Percentiles rank a stretch among this genome's conserved stretches.
phyloP scores from a whole-genome alignment of 163 green algal genomes.

The Scenedesmus sp. region DNA sequence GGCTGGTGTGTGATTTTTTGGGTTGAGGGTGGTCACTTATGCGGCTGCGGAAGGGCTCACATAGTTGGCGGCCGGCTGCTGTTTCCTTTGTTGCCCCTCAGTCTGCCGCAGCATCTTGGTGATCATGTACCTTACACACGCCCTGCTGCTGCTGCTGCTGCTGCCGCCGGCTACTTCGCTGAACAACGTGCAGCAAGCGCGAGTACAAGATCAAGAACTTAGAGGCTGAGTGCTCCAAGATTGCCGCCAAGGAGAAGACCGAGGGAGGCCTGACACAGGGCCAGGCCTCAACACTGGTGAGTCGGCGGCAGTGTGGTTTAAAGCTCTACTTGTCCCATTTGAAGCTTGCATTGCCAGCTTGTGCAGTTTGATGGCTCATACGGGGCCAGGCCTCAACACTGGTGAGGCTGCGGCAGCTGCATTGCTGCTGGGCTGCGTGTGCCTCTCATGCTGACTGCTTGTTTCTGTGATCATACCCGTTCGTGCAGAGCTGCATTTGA shows the following conservation, averaged over 20 bases:
- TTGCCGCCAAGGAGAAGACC: conserved; percentile 71
- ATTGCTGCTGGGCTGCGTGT: not conserved
- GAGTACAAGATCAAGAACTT: conserved; percentile 79
- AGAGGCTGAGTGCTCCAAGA: conserved; percentile 73
- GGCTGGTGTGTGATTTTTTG: not conserved
- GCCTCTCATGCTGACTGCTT: not conserved
- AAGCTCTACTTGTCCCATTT: too few species aligned
- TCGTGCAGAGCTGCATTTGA: too few species aligned
- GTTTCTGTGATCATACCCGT: too few species aligned
- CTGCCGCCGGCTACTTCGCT: too few species aligned
- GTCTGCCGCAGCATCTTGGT: too few species aligned
- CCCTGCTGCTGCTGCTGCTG: too few species aligned
- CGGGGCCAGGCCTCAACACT: conserved; percentile 79
- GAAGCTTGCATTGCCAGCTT: conserved; percentile 70
- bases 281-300: conserved; percentile 74
- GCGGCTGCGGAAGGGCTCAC: too few species aligned
- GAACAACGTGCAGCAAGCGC: conserved; percentile 54
- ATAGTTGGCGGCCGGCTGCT: too few species aligned
- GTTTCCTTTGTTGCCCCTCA: too few species aligned
- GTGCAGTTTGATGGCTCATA: conserved; percentile 66
- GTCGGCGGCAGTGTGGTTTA: not conserved
- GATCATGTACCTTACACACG: too few species aligned
- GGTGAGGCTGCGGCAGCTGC: conserved; percentile 22
- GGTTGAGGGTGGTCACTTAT: too few species aligned
- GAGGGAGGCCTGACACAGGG: conserved; percentile 76